Conservation (phyloP, 2,329 filamentous ascomycete genomes). For the Aspergillus quadrilineatus region DNA sequence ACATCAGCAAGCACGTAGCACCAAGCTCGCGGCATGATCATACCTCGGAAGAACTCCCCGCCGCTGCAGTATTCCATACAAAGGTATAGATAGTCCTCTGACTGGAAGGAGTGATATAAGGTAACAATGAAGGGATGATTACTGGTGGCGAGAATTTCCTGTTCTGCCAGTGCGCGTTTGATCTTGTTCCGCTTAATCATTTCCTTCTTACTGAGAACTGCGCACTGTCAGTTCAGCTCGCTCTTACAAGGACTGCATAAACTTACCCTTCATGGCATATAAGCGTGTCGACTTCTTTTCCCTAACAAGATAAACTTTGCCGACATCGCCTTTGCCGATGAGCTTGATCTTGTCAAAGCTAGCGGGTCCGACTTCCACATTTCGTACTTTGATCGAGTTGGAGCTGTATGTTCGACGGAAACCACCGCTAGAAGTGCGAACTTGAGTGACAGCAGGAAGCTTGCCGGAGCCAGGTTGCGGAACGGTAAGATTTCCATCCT, state of each 20-base stretch:
- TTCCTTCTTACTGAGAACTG: slow-evolving; percentile 95
- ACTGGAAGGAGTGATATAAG: slow-evolving; percentile 98
- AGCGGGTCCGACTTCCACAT: slow-evolving; percentile 90
- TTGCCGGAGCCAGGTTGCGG: slow-evolving; percentile 53
- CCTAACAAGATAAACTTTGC: slow-evolving; percentile 94
- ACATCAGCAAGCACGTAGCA: slow-evolving; percentile 11
- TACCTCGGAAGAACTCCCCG: slow-evolving; percentile 88
- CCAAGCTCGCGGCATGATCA: slow-evolving; percentile 12
- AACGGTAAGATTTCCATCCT: slow-evolving; percentile 30
- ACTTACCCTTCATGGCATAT: slow-evolving; percentile 96
- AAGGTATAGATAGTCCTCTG: slow-evolving; percentile 96
- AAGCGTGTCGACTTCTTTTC: slow-evolving; percentile 96
- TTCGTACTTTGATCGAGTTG: slow-evolving; percentile 97
- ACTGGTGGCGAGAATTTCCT: slow-evolving; percentile 96
- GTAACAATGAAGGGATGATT: slow-evolving; percentile 99
- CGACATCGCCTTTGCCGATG: slow-evolving; percentile 97
- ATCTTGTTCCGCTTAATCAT: slow-evolving; percentile 99
- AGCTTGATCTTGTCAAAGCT: slow-evolving; percentile 99
- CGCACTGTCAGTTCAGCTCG: slow-evolving; percentile 38
- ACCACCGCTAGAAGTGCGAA: slow-evolving; percentile 61
- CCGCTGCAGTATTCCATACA: slow-evolving; percentile 99
- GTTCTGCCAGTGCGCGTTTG: slow-evolving; percentile 94
- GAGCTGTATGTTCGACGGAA: slow-evolving; percentile 97
- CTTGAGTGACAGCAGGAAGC: slow-evolving; percentile 65
- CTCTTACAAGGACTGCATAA: not conserved